Percentiles rank a stretch among this genome's conserved stretches.
Evolutionary conservation across 805 yeast species (phyloP).

Genomic region (Nakazawaea ishiwadae): DNA sequence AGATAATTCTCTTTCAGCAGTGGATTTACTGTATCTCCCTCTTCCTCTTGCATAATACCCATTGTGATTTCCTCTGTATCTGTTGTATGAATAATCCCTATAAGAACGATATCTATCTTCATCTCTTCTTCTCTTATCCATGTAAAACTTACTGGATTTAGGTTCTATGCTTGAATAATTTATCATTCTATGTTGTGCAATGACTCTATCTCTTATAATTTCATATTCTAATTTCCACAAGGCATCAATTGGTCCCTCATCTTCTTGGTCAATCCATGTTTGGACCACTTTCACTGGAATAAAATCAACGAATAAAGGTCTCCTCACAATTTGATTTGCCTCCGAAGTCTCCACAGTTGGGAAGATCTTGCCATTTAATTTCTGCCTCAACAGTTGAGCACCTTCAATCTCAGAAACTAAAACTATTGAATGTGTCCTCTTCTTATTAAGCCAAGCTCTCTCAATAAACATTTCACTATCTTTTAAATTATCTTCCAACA

Average conservation of each 20-base stretch:
- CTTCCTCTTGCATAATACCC: slow-evolving; percentile 6
- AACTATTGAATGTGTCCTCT: slow-evolving; percentile 38
- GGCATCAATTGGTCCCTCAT: slow-evolving; percentile 38
- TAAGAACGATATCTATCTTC: not conserved
- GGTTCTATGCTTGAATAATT: slow-evolving; percentile 24
- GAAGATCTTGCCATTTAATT: slow-evolving; percentile 30
- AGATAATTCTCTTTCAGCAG: not conserved
- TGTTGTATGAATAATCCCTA: not conserved
- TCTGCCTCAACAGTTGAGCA: slow-evolving; percentile 30
- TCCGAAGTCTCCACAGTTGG: slow-evolving; percentile 26
- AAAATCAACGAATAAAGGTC: slow-evolving; percentile 34
- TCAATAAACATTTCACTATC: slow-evolving; percentile 26
- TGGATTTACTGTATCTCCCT: not conserved
- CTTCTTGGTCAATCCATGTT: slow-evolving; percentile 43
- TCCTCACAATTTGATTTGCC: slow-evolving; percentile 19
- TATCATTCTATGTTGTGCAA: slow-evolving; percentile 27
- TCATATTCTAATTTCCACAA: slow-evolving; percentile 39
- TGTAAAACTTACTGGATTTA: slow-evolving; percentile 5
- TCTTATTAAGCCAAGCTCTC: slow-evolving; percentile 39
- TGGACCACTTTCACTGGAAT: slow-evolving; percentile 41
- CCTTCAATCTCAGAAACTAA: slow-evolving; percentile 35
- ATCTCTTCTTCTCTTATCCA: slow-evolving; percentile 4
- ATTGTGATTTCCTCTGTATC: not conserved
- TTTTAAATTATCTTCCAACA: slow-evolving; percentile 28
- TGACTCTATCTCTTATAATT: slow-evolving; percentile 27